Evolutionary conservation across 768 basidiomycete species (phyloP).

Genomic region (Leccinum aurantiacum): DNA sequence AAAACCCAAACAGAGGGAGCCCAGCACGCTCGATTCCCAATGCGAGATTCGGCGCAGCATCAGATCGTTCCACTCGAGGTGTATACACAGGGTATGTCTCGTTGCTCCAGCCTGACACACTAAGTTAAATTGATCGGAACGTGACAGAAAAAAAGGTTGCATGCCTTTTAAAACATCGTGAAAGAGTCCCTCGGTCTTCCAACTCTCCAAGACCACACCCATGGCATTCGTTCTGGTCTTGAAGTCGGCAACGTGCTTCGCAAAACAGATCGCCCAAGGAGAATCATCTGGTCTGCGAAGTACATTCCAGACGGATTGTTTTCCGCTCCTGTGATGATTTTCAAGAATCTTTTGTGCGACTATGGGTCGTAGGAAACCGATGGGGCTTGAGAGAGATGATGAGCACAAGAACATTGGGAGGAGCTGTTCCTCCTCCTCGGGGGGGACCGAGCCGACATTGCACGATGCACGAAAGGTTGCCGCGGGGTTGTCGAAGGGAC

Average conservation of each 20-base stretch:
- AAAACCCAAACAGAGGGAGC: too few relatives aligned
- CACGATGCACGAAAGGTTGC: constrained; percentile 21
- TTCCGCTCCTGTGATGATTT: constrained; percentile 6
- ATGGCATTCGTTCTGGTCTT: constrained; percentile 18
- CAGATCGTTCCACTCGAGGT: too few relatives aligned
- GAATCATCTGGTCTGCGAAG: constrained; percentile 12
- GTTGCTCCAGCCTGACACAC: too few relatives aligned
- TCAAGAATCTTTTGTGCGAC: constrained; percentile 16
- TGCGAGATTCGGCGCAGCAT: too few relatives aligned
- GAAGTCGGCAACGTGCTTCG: constrained; percentile 15
- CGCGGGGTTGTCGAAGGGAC: constrained; percentile 22
- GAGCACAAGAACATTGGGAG: constrained; percentile 23
- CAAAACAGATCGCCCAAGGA: constrained; percentile 25
- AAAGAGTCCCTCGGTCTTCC: constrained; percentile 20
- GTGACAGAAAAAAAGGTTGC: background rate
- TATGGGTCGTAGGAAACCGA: constrained; percentile 22
- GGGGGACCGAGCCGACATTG: constrained; percentile 1
- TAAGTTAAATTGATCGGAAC: background rate
- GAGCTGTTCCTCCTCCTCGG: constrained; percentile 21
- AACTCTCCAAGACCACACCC: constrained; percentile 11
- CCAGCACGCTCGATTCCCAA: too few relatives aligned
- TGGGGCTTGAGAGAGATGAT: constrained; percentile 8
- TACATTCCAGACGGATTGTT: constrained; percentile 19
- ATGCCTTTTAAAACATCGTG: constrained; percentile 24
- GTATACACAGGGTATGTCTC: too few relatives aligned